A percentile compares a stretch with the other conserved stretches of the same genome.
These are phyloP conservation scores for Zygosaccharomyces gambellarensis DNA, from an alignment of 805 yeast species.

Conservation along the genomic window DNA sequence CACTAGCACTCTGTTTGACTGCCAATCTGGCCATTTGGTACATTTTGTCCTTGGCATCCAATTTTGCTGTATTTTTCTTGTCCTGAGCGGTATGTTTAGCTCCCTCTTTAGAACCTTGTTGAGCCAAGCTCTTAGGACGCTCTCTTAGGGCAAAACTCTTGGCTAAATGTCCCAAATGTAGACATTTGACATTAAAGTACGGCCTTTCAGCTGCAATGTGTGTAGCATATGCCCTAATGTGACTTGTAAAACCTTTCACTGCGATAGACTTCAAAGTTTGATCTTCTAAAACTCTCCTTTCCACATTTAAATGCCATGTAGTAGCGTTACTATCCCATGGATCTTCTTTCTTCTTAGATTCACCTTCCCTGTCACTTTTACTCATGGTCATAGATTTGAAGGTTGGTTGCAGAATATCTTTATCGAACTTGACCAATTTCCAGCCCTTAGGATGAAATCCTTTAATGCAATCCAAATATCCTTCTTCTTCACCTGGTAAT, in stretches of 20 bases:
- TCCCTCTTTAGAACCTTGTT: constrained; percentile 25
- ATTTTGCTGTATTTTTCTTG: constrained; percentile 8
- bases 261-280: constrained; percentile 58
- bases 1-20: constrained; percentile 58
- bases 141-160: constrained; percentile 93
- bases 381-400: constrained; percentile 29
- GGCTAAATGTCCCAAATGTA: constrained; percentile 95
- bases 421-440: constrained; percentile 46
- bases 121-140: constrained; percentile 78
- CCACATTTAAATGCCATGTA: constrained; percentile 88
- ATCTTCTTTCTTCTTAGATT: constrained; percentile 34
- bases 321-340: constrained; percentile 93
- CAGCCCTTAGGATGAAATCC: constrained; percentile 55
- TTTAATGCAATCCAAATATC: constrained; percentile 60
- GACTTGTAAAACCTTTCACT: constrained; percentile 77
- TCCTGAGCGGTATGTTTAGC: constrained; percentile 19
- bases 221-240: constrained; percentile 92
- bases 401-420: constrained; percentile 37
- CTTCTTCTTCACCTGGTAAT: constrained; percentile 87
- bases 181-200: constrained; percentile 69
- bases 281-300: constrained; percentile 80
- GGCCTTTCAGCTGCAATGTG: constrained; percentile 78
- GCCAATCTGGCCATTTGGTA: constrained; percentile 68
- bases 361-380: constrained; percentile 33
- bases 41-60: constrained; percentile 66